Evolutionary conservation across 306 rosid species (phyloP).

Genomic region (Begonia masoniana): DNA sequence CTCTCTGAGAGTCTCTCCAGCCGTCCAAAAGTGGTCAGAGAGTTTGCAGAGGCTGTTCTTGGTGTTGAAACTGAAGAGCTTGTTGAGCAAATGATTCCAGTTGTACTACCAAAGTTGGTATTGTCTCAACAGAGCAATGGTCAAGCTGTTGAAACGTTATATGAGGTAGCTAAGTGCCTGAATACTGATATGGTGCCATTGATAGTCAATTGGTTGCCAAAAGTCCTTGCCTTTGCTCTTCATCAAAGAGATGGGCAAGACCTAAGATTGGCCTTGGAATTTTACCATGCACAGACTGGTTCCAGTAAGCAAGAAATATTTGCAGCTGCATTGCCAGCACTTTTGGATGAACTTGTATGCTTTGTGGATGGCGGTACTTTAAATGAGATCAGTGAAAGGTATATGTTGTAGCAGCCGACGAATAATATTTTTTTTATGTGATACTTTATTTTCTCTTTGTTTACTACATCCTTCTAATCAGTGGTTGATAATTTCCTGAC

Average conservation of each 20-base stretch:
- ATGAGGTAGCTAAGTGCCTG: slow-evolving; percentile 63
- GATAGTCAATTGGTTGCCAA: slow-evolving; percentile 67
- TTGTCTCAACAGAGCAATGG: slow-evolving; percentile 57
- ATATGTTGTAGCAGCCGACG: slow-evolving; percentile 2
- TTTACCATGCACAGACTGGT: slow-evolving; percentile 60
- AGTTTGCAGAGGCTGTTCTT: slow-evolving; percentile 82
- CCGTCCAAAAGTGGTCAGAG: slow-evolving; percentile 61
- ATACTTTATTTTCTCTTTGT: background rate
- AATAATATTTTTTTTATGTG: background rate
- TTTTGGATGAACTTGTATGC: slow-evolving; percentile 82
- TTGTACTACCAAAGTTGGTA: slow-evolving; percentile 86
- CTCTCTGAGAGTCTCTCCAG: slow-evolving; percentile 52
- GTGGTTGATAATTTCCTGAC: too few species aligned
- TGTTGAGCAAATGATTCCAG: slow-evolving; percentile 71
- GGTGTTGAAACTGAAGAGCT: slow-evolving; percentile 67
- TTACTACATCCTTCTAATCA: too few species aligned
- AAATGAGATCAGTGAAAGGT: slow-evolving; percentile 70
- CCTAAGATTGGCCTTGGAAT: slow-evolving; percentile 58
- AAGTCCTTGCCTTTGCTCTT: slow-evolving; percentile 91
- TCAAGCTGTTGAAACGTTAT: slow-evolving; percentile 57
- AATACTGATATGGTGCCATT: slow-evolving; percentile 54
- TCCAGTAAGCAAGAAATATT: slow-evolving; percentile 69
- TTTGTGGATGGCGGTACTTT: slow-evolving; percentile 65
- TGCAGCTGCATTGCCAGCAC: slow-evolving; percentile 77
- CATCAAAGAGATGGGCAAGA: slow-evolving; percentile 51